Base-by-base conservation (phyloP, 805 yeast species). In the Candida methanosorbosa region DNA sequence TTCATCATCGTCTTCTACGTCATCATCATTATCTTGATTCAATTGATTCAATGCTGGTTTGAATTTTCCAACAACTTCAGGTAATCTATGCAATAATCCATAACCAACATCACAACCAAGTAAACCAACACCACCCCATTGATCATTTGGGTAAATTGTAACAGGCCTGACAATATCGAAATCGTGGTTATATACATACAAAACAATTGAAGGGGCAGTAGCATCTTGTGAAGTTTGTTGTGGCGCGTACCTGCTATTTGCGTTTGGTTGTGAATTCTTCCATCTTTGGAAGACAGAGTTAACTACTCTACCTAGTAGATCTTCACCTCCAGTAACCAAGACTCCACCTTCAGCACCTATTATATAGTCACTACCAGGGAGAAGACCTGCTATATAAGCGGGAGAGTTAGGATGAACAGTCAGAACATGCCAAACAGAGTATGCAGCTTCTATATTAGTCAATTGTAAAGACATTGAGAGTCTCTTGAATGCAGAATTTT, bases 81-180 rank as follows among this genome's bases (percentile, higher is more conserved):
- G 96, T n/a, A 84, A 59, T 40, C 92, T 64, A 23, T 90, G 97
- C 33, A 90, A 62, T 34, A 82, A 67, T 0, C 98, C 98, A 49
- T 87, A 88, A 0, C 97, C 97, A 15, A 90, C 94, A 43, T 88
- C 94, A 59, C 96, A 87, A 2, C 98, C 98, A 25, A 90, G 60
- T 25, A 86, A 64, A 1, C 95, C 95, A 43, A 64, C 70, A 13
- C 88, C 86, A n/a, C 87, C 85, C 86, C 92, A 83, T 14, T 62
- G 56, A n/a, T 70, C 68, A n/a, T 70, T 62, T 3, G 85, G 81
- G 35, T 72, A 64, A n/a, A 88, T 84, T 0, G 83, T 77, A 4
- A 90, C 88, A 0, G 95, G 95, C 46, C 98, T 70, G 27, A 86
- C 78, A 12, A 81, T 69, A 52, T 90, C 92, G 49, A 76, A 81